These are phyloP conservation scores for Geosmithia putterillii DNA, from an alignment of 2,329 filamentous ascomycete genomes.

Conservation along the genomic window DNA sequence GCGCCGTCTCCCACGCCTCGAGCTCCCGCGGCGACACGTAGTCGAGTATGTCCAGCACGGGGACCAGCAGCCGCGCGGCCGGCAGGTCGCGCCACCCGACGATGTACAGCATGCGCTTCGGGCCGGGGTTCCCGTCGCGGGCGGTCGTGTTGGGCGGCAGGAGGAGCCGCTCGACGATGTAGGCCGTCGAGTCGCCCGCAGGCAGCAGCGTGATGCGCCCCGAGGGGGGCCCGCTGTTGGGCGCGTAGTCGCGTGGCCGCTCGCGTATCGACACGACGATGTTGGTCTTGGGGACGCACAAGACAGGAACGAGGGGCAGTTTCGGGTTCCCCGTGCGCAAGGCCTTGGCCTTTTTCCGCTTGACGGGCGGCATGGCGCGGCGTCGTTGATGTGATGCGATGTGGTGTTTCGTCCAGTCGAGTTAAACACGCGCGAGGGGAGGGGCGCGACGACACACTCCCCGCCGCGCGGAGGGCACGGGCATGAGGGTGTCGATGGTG, in stretches of 20 bases:
- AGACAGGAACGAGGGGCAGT: too few relatives aligned
- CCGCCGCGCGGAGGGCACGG: too few relatives aligned
- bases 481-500: too few relatives aligned
- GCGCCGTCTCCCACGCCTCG: constrained; percentile 43
- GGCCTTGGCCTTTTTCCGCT: too few relatives aligned
- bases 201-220: constrained; percentile 35
- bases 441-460: too few relatives aligned
- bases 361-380: too few relatives aligned
- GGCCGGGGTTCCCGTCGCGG: constrained; percentile 20
- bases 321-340: too few relatives aligned
- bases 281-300: too few relatives aligned
- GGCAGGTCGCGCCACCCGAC: constrained; percentile 43
- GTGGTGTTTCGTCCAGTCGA: too few relatives aligned
- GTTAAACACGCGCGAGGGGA: too few relatives aligned
- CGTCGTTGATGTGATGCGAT: too few relatives aligned
- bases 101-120: constrained; percentile 37
- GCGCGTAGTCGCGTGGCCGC: constrained; percentile 22
- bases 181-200: constrained; percentile 37
- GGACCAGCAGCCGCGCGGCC: constrained; percentile 31
- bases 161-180: constrained; percentile 41
- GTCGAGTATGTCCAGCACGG: constrained; percentile 34
- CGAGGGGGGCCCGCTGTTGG: constrained; percentile 33
- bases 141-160: constrained; percentile 18
- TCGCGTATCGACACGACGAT: constrained; percentile 1
- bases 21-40: constrained; percentile 44